Evolutionary conservation across 495 filamentous ascomycete species (phyloP).

Genomic region (Polyplosphaeria fusca): DNA sequence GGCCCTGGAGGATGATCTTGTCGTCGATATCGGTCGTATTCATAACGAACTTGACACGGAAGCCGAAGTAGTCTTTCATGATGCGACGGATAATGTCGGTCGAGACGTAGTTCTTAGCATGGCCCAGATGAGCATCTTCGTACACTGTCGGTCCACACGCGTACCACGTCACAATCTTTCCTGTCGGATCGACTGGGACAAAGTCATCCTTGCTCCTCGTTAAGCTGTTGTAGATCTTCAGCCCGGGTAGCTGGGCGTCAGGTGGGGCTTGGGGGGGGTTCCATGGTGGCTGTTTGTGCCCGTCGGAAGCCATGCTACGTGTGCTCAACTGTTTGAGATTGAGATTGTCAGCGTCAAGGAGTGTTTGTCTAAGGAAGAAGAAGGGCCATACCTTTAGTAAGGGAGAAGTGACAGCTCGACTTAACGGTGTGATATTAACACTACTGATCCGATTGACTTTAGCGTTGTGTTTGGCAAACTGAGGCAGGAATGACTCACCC

Average conservation of each 20-base stretch:
- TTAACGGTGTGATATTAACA: background rate
- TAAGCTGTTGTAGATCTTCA: conserved; percentile 29
- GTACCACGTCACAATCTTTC: conserved; percentile 76
- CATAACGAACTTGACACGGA: conserved; percentile 86
- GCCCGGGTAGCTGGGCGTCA: conserved; percentile 11
- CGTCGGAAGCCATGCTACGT: conserved; percentile 37
- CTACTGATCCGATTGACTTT: too few species aligned
- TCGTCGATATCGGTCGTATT: conserved; percentile 80
- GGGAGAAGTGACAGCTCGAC: background rate
- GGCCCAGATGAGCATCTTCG: conserved; percentile 81
- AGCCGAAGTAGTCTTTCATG: conserved; percentile 80
- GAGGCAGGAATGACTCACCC: too few species aligned
- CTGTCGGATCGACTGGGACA: conserved; percentile 61
- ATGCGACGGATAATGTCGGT: conserved; percentile 91
- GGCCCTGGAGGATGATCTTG: conserved; percentile 84
- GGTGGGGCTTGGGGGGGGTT: conserved; percentile 33
- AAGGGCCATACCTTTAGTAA: background rate
- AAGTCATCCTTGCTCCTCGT: conserved; percentile 51
- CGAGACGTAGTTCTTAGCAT: conserved; percentile 90
- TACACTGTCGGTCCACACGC: conserved; percentile 77
- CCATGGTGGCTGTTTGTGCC: conserved; percentile 53
- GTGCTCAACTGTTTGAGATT: background rate
- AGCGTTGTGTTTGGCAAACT: too few species aligned
- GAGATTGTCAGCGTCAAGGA: background rate
- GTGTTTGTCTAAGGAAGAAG: background rate